phyloP scores from a whole-genome alignment of 257 asterid genomes.

The Fraxinus quadrangulata region DNA sequence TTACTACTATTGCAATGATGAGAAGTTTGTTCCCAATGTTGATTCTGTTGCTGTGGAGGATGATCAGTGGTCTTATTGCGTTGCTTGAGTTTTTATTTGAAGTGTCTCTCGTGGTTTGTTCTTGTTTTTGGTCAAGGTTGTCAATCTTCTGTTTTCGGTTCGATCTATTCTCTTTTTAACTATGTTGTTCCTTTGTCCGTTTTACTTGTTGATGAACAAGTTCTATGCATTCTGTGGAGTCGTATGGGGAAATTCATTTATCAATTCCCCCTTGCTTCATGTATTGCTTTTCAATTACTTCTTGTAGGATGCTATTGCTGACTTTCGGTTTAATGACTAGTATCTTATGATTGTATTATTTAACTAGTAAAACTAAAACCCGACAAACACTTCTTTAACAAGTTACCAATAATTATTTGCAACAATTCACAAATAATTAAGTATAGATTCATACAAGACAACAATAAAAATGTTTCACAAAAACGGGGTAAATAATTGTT shows the following conservation, averaged over 20 bases:
- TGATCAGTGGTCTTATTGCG: conserved; percentile 45
- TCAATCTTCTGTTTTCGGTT: background rate
- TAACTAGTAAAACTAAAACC: background rate
- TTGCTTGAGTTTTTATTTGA: conserved; percentile 28
- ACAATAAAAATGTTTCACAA: too few relatives aligned
- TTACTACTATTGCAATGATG: conserved; percentile 42
- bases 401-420: too few relatives aligned
- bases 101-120: background rate
- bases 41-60: conserved; percentile 39
- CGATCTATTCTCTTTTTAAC: background rate
- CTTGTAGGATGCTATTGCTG: background rate
- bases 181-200: background rate
- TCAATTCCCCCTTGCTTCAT: background rate
- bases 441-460: too few relatives aligned
- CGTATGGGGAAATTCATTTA: background rate
- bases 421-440: too few relatives aligned
- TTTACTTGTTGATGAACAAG: background rate
- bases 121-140: background rate
- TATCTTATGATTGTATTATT: background rate
- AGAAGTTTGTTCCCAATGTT: conserved; percentile 24
- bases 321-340: background rate
- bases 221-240: background rate
- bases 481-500: too few relatives aligned
- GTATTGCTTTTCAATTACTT: background rate
- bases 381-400: too few relatives aligned